Evolutionary conservation across 441 rosid species (phyloP).

Genomic region (Viola pubescens): DNA sequence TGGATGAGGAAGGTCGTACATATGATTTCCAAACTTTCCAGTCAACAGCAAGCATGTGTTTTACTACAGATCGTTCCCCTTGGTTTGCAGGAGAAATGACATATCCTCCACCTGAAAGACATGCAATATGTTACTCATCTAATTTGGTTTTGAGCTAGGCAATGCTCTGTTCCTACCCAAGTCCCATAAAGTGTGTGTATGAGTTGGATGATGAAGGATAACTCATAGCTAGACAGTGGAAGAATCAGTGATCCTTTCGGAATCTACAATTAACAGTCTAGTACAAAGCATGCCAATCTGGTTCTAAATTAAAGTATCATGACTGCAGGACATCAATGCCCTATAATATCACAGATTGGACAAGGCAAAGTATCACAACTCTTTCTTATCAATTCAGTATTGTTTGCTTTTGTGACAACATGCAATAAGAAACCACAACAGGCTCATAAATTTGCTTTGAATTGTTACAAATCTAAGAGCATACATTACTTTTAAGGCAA

Average conservation of each 20-base stretch:
- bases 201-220: background rate
- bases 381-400: background rate
- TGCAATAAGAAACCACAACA: constrained; percentile 9
- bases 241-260: constrained; percentile 3
- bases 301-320: background rate
- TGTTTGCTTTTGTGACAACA: background rate
- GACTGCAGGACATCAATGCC: background rate
- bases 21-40: constrained; percentile 94
- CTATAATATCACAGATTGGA: background rate
- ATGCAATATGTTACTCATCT: constrained; percentile 18
- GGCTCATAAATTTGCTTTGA: constrained; percentile 4
- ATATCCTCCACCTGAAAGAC: constrained; percentile 81
- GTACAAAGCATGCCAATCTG: background rate
- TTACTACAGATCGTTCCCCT: constrained; percentile 71
- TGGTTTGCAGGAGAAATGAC: constrained; percentile 69
- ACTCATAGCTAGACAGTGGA: background rate
- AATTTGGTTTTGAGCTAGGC: background rate
- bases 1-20: constrained; percentile 56
- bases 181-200: background rate
- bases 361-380: background rate
- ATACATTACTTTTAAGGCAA: constrained; percentile 98
- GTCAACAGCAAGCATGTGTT: constrained; percentile 97
- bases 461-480: constrained; percentile 37
- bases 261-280: background rate
- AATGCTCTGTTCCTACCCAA: background rate